Base-by-base conservation (phyloP, 2,329 filamentous ascomycete species). In the Sclerotinia nivalis region DNA sequence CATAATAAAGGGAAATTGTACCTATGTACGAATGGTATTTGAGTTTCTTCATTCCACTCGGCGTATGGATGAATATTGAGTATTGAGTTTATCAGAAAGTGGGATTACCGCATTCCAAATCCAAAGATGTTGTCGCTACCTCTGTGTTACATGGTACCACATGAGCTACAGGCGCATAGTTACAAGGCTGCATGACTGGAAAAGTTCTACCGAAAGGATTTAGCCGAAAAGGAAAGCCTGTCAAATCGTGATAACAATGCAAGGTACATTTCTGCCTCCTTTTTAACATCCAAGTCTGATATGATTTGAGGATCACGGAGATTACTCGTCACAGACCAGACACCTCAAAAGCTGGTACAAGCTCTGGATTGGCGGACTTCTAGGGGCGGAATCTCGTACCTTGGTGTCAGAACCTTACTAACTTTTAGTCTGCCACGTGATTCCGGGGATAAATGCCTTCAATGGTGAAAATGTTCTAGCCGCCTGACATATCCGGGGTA, bases 401-500 rank as follows among this genome's bases (percentile, higher is more conserved):
- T 37, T 37, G 34, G 47, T 22, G 34, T 37, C 34, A 58, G 6
- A 40, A 13, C 22, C 34, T 40, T 58, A 31, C 15, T n/a, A 13
- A 6, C 37, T 37, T 40, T 13, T 58, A 5, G 13, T 58, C 22
- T 40, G 12, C 34, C 55, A n/a, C 34, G 34, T 40, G 55, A 25
- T 58, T 18, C 20, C 22, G 55, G 34, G 55, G 34, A 25, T 37
- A 22, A 58, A 58, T 8, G 7, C 34, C 22, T 58, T 40, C 34
- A 58, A 31, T 31, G 55, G 12, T 25, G 2, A n/a, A 4, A 40
- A 40, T n/a, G 7, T 40, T 58, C 55, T 25, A 58, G 55, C 12
- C 34, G 55, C 55, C 55, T 58, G 34, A 40, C 55, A 58, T n/a
- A 58, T 40, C 55, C 13, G 55, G 34, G 55, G 55, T 40, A 58